These are phyloP conservation scores for Cyberlindnera japonica DNA, from an alignment of 805 yeast species.

Conservation along the genomic window DNA sequence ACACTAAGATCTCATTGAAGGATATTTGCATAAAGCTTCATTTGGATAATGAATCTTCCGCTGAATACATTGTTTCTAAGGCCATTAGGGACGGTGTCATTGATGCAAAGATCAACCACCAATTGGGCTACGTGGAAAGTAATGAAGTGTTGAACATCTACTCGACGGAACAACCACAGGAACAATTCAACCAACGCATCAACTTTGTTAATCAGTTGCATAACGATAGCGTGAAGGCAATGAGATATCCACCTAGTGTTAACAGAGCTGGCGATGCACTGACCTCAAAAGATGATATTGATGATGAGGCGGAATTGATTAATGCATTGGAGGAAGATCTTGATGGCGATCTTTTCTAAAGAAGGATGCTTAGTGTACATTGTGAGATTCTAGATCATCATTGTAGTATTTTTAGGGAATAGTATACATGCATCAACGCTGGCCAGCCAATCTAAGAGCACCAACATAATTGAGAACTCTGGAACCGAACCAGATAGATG, in stretches of 20 bases:
- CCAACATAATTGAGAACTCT: constrained; percentile 27
- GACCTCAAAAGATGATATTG: constrained; percentile 18
- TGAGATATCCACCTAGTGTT: constrained; percentile 72
- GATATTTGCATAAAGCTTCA: constrained; percentile 92
- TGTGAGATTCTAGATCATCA: too few species aligned
- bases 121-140: constrained; percentile 86
- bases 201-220: constrained; percentile 85
- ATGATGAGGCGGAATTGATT: constrained; percentile 26
- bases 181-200: constrained; percentile 88
- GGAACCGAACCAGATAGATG: constrained; percentile 29
- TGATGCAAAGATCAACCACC: constrained; percentile 91
- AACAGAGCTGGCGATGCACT: constrained; percentile 21
- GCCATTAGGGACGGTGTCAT: constrained; percentile 97
- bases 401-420: too few species aligned
- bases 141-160: constrained; percentile 83
- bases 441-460: constrained; percentile 26
- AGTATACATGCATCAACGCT: constrained; percentile 17
- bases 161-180: constrained; percentile 83
- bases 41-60: constrained; percentile 90
- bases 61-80: constrained; percentile 95
- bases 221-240: constrained; percentile 88
- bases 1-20: constrained; percentile 83
- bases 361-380: too few species aligned
- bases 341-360: constrained; percentile 26
- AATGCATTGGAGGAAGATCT: constrained; percentile 27